Base-by-base conservation (phyloP, 2,329 filamentous ascomycete genomes). In the Cladosporium halotolerans region DNA sequence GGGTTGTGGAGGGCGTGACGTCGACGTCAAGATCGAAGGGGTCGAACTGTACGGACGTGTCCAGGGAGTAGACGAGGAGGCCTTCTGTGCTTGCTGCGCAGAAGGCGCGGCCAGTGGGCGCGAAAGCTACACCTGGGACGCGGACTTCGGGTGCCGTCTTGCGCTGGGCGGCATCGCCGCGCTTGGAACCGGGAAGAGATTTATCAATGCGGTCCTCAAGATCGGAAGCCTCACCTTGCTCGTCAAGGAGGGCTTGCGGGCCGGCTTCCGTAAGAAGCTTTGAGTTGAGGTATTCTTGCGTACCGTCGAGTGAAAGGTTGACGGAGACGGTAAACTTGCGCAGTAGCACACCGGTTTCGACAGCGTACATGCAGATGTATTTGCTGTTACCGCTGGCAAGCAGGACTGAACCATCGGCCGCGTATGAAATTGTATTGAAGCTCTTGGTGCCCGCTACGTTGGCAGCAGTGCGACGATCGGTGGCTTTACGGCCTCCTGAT, bases 301-400 rank as follows among this genome's bases (percentile, higher is more conserved):
- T 99, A 44, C 93, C 93, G 16, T 95, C 91, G 2, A 99, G 76
- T 1, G 91, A 95, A n/a, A 96, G 77, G 70, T 99, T 99, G 65
- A 96, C 82, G 62, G 89, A 95, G 64, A 97, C 91, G 1, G 92
- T 96, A 67, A 87, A 99, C 68, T 96, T 96, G 70, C 95, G 96
- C 53, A 97, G 76, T 9, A 99, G 75, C 0, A 93, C 89, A 69
- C 93, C 90, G 0, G 92, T 95, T 54, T 84, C 84, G 32, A 95
- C 89, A n/a, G 95, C 92, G 72, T 99, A 99, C 54, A 99, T 72
- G 68, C 93, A 97, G 49, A 99, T 96, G 70, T 95, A 96, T 74
- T 99, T 99, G 83, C 90, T 96, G 76, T 93, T 96, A 32, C 93
- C 93, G 45, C 83, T 91, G 1, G 92, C 93, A 39, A 99, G 76